Base-by-base conservation (phyloP, 176 grass and related monocot species). In the Ensete glaucum region DNA sequence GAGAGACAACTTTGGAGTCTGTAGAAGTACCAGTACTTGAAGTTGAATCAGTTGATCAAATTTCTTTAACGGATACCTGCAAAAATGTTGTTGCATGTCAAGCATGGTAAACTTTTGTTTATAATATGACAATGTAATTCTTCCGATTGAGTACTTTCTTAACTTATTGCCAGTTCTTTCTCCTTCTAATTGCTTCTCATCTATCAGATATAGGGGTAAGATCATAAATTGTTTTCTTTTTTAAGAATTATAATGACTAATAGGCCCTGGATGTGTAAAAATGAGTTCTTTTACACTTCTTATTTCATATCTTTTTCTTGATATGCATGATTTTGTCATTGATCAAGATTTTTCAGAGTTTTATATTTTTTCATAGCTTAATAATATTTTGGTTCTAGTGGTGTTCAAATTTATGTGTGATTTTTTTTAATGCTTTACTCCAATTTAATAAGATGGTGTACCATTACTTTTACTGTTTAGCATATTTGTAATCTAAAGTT, bases 31-130 rank as follows among this genome's bases (percentile, higher is more conserved):
- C 72, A 26, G 22, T 29, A 20, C 19, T 8, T 29, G 53, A 57
- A 57, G 72, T 78, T 67, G 64, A 68, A 19, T 12, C 76, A 54
- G 24, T 54, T 34, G 43, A 52, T 54, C 4, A 67, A 54, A 20
- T 78, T 55, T 54, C 24, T 78, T 54, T 64, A 43, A 14, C 11
- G 22, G 51, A 22, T 53, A 20, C 50, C 24, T n/a, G 13, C 23
- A 67, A 68, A 25, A n/a, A 27, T 34, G 15, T 51, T 54, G 12
- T 34, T 27, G 16, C 7, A 19, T 13, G 25, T 20, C 8, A 19
- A 53, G 24, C 62, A 78, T 55, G 51, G 64, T 55, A 78, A 43
- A 5, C 2, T 22, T 34, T 15, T 54, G 14, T 4, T 67, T 67
- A 11, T 16, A 29, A 34, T 43, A 34, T 43, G 34, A 43, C 34